Conservation (phyloP, 352 stramenopile genomes). For the Globisporangium nunn region DNA sequence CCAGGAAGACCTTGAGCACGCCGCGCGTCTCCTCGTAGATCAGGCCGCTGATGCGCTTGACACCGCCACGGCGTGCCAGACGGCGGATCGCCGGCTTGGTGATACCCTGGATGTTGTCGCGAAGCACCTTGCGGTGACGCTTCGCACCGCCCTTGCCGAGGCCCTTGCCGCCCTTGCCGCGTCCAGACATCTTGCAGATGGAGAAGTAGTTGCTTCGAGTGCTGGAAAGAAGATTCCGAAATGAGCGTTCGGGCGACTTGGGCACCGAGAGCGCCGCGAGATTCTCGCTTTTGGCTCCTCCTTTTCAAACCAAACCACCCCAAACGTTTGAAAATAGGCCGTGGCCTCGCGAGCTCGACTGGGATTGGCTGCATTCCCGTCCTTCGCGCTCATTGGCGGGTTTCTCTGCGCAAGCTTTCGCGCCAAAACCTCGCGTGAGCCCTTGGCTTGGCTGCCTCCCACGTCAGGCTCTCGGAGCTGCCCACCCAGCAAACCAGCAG, state of each 20-base stretch:
- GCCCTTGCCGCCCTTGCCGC: conserved; percentile 79
- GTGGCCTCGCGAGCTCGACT: background rate
- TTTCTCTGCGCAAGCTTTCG: background rate
- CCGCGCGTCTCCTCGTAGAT: conserved; percentile 98
- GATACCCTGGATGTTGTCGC: conserved; percentile 90
- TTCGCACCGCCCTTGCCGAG: conserved; percentile 81
- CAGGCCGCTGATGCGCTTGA: conserved; percentile 96
- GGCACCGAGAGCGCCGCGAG: no score
- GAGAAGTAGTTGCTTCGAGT: background rate
- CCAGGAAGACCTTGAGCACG: conserved; percentile 98
- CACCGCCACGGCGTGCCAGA: conserved; percentile 96
- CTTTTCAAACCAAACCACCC: background rate
- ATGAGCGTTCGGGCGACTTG: conserved; percentile 18
- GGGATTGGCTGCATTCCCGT: conserved; percentile 5
- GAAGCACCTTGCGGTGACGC: conserved; percentile 84
- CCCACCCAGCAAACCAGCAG: no score
- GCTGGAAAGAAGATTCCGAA: conserved; percentile 53
- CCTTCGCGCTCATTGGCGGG: conserved; percentile 22
- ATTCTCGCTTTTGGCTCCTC: no score
- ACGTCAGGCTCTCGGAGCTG: no score
- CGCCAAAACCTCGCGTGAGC: background rate
- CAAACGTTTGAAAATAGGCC: background rate
- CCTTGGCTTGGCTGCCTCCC: no score
- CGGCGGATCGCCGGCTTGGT: conserved; percentile 95
- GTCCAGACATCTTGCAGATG: conserved; percentile 56